Evolutionary conservation across 1,139 yeast species (phyloP).

Genomic region (Diutina rugosa): DNA sequence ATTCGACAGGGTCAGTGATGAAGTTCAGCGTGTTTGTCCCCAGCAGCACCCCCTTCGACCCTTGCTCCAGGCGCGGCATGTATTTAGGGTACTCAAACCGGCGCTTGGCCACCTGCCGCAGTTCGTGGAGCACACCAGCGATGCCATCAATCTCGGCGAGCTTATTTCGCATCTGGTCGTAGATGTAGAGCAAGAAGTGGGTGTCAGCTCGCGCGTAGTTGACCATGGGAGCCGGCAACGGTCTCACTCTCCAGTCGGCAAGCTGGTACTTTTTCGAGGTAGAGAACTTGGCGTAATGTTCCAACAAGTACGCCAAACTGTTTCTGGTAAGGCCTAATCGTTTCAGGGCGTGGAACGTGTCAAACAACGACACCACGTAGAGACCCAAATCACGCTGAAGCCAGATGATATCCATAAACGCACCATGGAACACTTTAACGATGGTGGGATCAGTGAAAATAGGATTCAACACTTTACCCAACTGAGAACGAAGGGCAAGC

Average conservation of each 20-base stretch:
- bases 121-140: conserved; percentile 56
- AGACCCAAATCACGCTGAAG: conserved; percentile 90
- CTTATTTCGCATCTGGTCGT: conserved; percentile 58
- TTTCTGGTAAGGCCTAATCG: conserved; percentile 68
- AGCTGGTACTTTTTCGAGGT: conserved; percentile 92
- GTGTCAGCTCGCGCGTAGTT: conserved; percentile 94
- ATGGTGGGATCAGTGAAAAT: conserved; percentile 73
- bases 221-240: conserved; percentile 63
- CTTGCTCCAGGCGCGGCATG: conserved; percentile 25
- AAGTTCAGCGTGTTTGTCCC: not conserved
- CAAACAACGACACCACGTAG: conserved; percentile 81
- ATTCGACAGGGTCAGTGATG: conserved; percentile 41
- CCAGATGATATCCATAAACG: conserved; percentile 96
- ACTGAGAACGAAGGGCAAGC: conserved; percentile 56
- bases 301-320: conserved; percentile 75
- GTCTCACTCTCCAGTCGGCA: conserved; percentile 95
- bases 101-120: conserved; percentile 70
- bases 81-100: conserved; percentile 66
- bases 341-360: conserved; percentile 83
- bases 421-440: conserved; percentile 89
- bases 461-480: conserved; percentile 45
- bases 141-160: conserved; percentile 39
- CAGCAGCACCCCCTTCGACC: not conserved
- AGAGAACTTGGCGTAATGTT: conserved; percentile 66
- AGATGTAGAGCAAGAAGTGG: conserved; percentile 75